Evolutionary conservation across 352 stramenopile species (phyloP).

Genomic region (Globisporangium abappressorium): DNA sequence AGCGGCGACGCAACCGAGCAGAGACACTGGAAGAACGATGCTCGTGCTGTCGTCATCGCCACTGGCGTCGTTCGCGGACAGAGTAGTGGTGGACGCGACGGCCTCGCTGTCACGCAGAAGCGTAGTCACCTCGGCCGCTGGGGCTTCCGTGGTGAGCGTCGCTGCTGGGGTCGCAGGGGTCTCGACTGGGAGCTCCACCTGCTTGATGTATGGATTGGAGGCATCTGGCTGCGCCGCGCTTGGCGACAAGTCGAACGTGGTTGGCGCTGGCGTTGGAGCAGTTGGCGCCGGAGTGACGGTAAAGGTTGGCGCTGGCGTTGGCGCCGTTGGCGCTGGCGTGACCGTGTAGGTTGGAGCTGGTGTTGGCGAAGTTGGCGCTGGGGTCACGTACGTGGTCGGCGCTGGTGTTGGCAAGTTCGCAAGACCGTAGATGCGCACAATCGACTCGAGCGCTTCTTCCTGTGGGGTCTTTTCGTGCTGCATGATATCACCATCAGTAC

Average conservation of each 20-base stretch:
- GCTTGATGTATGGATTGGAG: conserved; percentile 17
- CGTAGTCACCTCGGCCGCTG: background rate
- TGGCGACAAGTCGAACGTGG: background rate
- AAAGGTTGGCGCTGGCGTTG: conserved; percentile 12
- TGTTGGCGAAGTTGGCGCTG: conserved; percentile 12
- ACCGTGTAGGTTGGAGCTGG: conserved; percentile 8
- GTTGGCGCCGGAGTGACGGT: background rate
- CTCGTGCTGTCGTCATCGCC: background rate
- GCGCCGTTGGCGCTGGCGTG: conserved; percentile 11
- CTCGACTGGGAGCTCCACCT: conserved; percentile 12
- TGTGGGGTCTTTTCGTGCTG: conserved; percentile 11
- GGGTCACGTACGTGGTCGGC: conserved; percentile 16
- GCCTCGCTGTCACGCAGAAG: conserved; percentile 15
- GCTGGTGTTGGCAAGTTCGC: conserved; percentile 11
- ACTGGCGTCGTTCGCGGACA: background rate
- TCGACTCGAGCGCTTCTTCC: conserved; percentile 4
- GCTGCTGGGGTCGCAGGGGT: conserved; percentile 5
- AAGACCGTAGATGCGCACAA: conserved; percentile 18
- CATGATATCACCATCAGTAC: background rate
- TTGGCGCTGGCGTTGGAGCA: background rate
- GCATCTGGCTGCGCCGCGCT: background rate
- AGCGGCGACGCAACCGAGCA: conserved; percentile 17
- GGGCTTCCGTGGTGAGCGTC: conserved; percentile 10
- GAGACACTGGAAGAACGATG: conserved; percentile 9
- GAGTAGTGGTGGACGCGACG: background rate